Conservation (phyloP, 306 rosid genomes). For the Gleditsia sinensis region DNA sequence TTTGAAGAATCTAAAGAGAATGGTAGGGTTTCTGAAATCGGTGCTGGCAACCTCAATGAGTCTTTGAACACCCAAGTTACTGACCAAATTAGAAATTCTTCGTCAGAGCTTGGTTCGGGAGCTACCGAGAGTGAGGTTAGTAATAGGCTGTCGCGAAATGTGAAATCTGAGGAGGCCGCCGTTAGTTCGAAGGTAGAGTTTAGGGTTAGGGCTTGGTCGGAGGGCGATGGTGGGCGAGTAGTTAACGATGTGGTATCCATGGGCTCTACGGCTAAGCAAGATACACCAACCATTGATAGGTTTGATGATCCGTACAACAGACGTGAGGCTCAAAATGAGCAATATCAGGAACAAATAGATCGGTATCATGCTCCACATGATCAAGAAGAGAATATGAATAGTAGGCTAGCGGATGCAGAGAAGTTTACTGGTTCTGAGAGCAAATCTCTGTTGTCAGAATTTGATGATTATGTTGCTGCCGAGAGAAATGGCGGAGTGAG, state of each 20-base stretch:
- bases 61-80: conserved; percentile 16
- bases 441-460: conserved; percentile 63
- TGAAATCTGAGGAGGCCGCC: conserved; percentile 41
- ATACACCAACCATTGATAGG: conserved; percentile 31
- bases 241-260: conserved; percentile 31
- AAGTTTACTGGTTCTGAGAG: conserved; percentile 39
- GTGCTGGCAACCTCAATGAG: conserved; percentile 31
- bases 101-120: conserved; percentile 45
- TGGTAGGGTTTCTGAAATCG: conserved; percentile 33
- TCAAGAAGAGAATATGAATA: conserved; percentile 18
- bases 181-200: conserved; percentile 36
- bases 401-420: conserved; percentile 24
- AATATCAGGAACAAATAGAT: conserved; percentile 18
- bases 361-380: conserved; percentile 17
- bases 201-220: conserved; percentile 51
- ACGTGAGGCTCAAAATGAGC: conserved; percentile 28
- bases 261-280: conserved; percentile 27
- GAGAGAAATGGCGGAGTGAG: conserved; percentile 54
- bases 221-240: conserved; percentile 29
- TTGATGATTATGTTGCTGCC: conserved; percentile 79
- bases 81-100: conserved; percentile 44
- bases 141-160: conserved; percentile 36
- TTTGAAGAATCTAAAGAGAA: conserved; percentile 34
- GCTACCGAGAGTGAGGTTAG: conserved; percentile 42
- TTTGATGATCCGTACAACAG: not conserved